Percentiles rank a stretch among this genome's conserved stretches.
These are phyloP conservation scores for Ophiosphaerella herpotricha DNA, from an alignment of 2,329 filamentous ascomycete species.

Conservation along the genomic window DNA sequence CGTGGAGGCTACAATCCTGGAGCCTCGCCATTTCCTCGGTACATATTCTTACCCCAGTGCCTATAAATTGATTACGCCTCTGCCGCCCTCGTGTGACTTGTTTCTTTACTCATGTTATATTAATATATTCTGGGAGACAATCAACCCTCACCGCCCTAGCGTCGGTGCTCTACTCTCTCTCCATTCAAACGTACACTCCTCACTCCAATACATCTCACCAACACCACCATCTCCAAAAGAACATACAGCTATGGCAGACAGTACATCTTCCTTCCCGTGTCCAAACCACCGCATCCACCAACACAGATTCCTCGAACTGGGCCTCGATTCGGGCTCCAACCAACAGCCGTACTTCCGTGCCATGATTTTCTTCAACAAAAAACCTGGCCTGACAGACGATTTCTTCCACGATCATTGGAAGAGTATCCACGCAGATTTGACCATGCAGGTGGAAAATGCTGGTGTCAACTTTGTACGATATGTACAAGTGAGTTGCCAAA, in stretches of 20 bases:
- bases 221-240: not conserved
- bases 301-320: slow-evolving; percentile 11
- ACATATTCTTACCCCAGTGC: no score
- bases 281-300: slow-evolving; percentile 14
- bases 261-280: slow-evolving; percentile 2
- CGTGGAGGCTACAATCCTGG: no score
- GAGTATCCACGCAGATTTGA: slow-evolving; percentile 16
- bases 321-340: slow-evolving; percentile 10
- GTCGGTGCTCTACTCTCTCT: no score
- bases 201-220: not conserved
- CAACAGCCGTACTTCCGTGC: slow-evolving; percentile 15
- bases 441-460: slow-evolving; percentile 10
- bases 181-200: no score
- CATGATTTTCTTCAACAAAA: slow-evolving; percentile 17
- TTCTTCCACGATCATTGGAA: slow-evolving; percentile 21
- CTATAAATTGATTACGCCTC: no score
- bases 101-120: no score
- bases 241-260: not conserved
- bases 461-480: slow-evolving; percentile 8
- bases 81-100: no score
- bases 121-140: no score
- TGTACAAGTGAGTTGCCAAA: slow-evolving; percentile 3
- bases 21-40: no score
- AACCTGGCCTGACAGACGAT: slow-evolving; percentile 12
- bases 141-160: no score